phyloP scores from a whole-genome alignment of 1,284 basidiomycete genomes.

The Kwoniella shivajii region DNA sequence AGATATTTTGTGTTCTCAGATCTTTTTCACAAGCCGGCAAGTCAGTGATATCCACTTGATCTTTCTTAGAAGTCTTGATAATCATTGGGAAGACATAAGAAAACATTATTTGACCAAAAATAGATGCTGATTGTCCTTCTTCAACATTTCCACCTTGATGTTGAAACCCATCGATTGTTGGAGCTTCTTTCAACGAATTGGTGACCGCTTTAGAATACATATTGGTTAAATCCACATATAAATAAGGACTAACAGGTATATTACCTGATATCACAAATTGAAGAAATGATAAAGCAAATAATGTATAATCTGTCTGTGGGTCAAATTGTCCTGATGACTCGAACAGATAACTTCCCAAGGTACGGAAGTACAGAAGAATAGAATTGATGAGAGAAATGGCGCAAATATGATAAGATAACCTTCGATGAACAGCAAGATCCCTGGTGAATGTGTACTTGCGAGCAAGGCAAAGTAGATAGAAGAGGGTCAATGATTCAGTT shows the following conservation, averaged over 20 bases:
- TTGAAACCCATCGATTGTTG: not conserved
- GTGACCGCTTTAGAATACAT: slow-evolving; percentile 33
- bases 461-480: slow-evolving; percentile 14
- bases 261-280: slow-evolving; percentile 12
- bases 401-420: slow-evolving; percentile 24
- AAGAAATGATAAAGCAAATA: slow-evolving; percentile 10
- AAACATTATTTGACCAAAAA: slow-evolving; percentile 62
- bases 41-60: slow-evolving; percentile 76
- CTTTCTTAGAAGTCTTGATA: slow-evolving; percentile 68
- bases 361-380: slow-evolving; percentile 26
- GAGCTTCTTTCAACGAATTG: slow-evolving; percentile 7
- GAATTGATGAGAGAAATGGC: slow-evolving; percentile 11
- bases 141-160: slow-evolving; percentile 26
- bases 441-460: not conserved
- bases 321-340: not conserved
- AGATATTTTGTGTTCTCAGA: slow-evolving; percentile 55
- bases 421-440: not conserved
- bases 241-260: slow-evolving; percentile 25
- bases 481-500: slow-evolving; percentile 1
- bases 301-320: slow-evolving; percentile 19
- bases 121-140: slow-evolving; percentile 52
- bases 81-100: slow-evolving; percentile 78
- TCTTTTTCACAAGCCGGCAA: slow-evolving; percentile 70
- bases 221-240: slow-evolving; percentile 23
- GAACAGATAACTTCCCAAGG: slow-evolving; percentile 29